Percentiles rank a stretch among this genome's conserved stretches.
These are phyloP conservation scores for Pneumocystis murina DNA, from an alignment of 1,139 yeast species.

Conservation along the genomic window DNA sequence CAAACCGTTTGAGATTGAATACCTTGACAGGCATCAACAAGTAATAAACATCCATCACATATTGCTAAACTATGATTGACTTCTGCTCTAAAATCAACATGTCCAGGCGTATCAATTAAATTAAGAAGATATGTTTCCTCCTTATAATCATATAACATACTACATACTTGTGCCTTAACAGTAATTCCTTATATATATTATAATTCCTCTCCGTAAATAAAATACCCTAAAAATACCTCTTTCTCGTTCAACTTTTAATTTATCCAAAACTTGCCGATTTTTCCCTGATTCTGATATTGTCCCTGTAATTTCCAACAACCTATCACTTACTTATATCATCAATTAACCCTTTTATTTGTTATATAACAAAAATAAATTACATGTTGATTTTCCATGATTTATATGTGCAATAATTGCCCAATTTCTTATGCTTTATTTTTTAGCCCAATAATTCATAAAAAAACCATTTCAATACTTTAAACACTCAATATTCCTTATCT, in stretches of 20 bases:
- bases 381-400: constrained; percentile 90
- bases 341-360: not conserved
- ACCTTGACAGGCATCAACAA: constrained; percentile 93
- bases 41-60: constrained; percentile 81
- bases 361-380: not conserved
- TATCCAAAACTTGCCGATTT: constrained; percentile 72
- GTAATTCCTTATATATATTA: constrained; percentile 36
- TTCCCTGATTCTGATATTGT: constrained; percentile 65
- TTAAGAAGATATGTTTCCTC: constrained; percentile 66
- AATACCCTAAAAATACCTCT: constrained; percentile 36
- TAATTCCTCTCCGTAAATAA: no score
- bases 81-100: constrained; percentile 89
- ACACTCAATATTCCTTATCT: not conserved
- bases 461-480: not conserved
- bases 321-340: constrained; percentile 42
- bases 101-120: constrained; percentile 95
- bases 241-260: constrained; percentile 85
- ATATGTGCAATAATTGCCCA: constrained; percentile 95
- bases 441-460: constrained; percentile 11
- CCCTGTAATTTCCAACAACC: constrained; percentile 74
- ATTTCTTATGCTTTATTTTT: constrained; percentile 58
- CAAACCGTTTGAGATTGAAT: constrained; percentile 83
- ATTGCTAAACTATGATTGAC: constrained; percentile 89
- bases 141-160: constrained; percentile 71
- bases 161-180: constrained; percentile 89